Conservation (phyloP, 1,139 yeast genomes). For the Hyphopichia pseudoburtonii region DNA sequence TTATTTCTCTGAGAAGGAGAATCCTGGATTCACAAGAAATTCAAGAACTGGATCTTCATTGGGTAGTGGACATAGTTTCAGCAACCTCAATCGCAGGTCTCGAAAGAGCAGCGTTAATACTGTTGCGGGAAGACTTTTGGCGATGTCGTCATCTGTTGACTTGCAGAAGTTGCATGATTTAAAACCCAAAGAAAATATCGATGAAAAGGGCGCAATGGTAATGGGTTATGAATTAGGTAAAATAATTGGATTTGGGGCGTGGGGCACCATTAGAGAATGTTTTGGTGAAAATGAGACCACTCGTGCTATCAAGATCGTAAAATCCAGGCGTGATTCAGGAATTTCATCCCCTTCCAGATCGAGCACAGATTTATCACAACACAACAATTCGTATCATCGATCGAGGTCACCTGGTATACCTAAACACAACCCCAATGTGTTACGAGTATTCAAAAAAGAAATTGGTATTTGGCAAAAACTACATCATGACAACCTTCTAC, state of each 20-base stretch:
- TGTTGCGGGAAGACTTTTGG: slow-evolving; percentile 43
- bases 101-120: slow-evolving; percentile 38
- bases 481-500: slow-evolving; percentile 64
- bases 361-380: background rate
- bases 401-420: background rate
- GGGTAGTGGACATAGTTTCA: slow-evolving; percentile 23
- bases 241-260: slow-evolving; percentile 88
- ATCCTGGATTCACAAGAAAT: slow-evolving; percentile 19
- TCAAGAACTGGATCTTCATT: slow-evolving; percentile 15
- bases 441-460: slow-evolving; percentile 65
- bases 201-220: slow-evolving; percentile 62
- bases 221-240: slow-evolving; percentile 66
- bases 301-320: slow-evolving; percentile 78
- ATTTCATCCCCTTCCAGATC: slow-evolving; percentile 9
- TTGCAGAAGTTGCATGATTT: slow-evolving; percentile 25
- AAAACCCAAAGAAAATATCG: slow-evolving; percentile 39
- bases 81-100: slow-evolving; percentile 29
- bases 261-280: slow-evolving; percentile 88
- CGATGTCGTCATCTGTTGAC: slow-evolving; percentile 37
- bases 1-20: slow-evolving; percentile 18
- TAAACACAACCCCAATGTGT: slow-evolving; percentile 23
- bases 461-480: slow-evolving; percentile 72
- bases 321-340: slow-evolving; percentile 40
- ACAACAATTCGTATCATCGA: no score
- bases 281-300: slow-evolving; percentile 39